Percentiles rank a stretch among this genome's conserved stretches.
Evolutionary conservation across 169 alveolate species (phyloP).

Genomic region (Cryptosporidium sp.): DNA sequence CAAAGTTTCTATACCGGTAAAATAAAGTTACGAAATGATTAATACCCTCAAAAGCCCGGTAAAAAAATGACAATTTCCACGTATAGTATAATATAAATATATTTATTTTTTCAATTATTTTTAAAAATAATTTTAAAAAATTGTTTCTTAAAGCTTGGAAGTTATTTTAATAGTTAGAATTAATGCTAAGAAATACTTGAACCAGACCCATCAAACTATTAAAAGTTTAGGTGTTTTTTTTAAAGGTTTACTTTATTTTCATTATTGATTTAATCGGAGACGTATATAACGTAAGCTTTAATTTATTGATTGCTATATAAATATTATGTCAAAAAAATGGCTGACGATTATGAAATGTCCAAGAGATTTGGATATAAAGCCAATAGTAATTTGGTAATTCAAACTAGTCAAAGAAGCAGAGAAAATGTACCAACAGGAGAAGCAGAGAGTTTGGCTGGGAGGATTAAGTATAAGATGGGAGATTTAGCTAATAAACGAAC

Average conservation of each 20-base stretch:
- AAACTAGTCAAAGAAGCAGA: slow-evolving; percentile 81
- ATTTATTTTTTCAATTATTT: not conserved
- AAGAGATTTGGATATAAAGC: slow-evolving; percentile 92
- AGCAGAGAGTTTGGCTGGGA: slow-evolving; percentile 94
- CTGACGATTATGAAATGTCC: slow-evolving; percentile 92
- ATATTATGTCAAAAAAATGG: slow-evolving; percentile 82
- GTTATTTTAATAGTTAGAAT: slow-evolving; percentile 1
- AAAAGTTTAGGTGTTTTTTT: not conserved
- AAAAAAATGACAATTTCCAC: slow-evolving; percentile 31
- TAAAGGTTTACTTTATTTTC: not conserved
- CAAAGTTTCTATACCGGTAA: slow-evolving; percentile 40
- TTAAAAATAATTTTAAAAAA: not conserved
- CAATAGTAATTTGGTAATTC: slow-evolving; percentile 81
- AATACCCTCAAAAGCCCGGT: slow-evolving; percentile 69
- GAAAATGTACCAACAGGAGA: slow-evolving; percentile 95
- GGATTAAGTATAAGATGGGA: slow-evolving; percentile 92
- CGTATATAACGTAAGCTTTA: not conserved
- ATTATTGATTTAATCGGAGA: not conserved
- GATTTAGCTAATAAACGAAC: slow-evolving; percentile 87
- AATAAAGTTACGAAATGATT: slow-evolving; percentile 9
- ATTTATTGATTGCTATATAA: not conserved
- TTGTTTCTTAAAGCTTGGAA: not conserved
- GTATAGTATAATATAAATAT: not conserved
- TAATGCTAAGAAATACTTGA: slow-evolving; percentile 8
- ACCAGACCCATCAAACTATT: not conserved